Evolutionary conservation across 441 rosid genomes (phyloP).

Genomic region (Croton setiger): DNA sequence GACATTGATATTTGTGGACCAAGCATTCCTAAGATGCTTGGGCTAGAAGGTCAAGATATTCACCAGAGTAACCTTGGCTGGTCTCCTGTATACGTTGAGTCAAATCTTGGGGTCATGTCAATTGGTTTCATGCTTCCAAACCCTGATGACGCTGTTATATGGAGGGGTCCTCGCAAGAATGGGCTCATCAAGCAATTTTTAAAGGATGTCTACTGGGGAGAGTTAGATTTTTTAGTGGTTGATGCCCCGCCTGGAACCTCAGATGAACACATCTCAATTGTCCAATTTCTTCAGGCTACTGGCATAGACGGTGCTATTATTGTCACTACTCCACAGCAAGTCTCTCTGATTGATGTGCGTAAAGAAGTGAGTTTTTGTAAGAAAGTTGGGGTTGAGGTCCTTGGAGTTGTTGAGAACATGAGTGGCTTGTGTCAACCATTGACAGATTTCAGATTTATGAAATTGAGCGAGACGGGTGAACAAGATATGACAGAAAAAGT

Average conservation of each 20-base stretch:
- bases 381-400: constrained; percentile 83
- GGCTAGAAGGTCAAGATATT: constrained; percentile 89
- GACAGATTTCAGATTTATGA: constrained; percentile 60
- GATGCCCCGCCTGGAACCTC: constrained; percentile 98
- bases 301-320: constrained; percentile 93
- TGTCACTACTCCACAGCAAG: constrained; percentile 91
- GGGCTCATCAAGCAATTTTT: constrained; percentile 90
- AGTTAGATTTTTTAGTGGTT: constrained; percentile 80
- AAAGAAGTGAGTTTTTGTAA: constrained; percentile 95
- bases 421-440: constrained; percentile 81
- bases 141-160: constrained; percentile 93
- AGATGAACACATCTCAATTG: constrained; percentile 89
- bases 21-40: constrained; percentile 97
- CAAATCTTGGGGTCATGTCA: constrained; percentile 97
- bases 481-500: constrained; percentile 60
- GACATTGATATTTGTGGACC: constrained; percentile 96
- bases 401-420: constrained; percentile 98
- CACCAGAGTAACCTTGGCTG: constrained; percentile 98
- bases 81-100: constrained; percentile 95
- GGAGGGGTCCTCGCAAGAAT: constrained; percentile 98
- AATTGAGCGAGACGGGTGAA: constrained; percentile 42
- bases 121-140: constrained; percentile 94
- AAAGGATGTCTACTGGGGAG: constrained; percentile 94
- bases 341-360: constrained; percentile 83
- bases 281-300: constrained; percentile 74